These are phyloP conservation scores for Mycena amicta DNA, from an alignment of 768 basidiomycete species.

Conservation along the genomic window DNA sequence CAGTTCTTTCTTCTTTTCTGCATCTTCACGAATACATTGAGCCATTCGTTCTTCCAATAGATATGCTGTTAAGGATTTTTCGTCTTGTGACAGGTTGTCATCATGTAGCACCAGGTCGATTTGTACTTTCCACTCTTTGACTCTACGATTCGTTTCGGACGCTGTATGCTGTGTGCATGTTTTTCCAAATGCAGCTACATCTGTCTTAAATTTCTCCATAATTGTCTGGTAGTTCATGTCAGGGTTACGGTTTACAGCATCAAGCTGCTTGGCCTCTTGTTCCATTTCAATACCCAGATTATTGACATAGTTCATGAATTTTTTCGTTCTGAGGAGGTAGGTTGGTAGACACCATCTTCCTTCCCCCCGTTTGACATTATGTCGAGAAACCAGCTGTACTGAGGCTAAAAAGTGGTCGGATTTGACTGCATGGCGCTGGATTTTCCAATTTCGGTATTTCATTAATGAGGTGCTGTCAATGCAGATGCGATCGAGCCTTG, in stretches of 20 bases:
- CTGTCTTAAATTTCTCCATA: neutral
- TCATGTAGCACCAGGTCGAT: neutral
- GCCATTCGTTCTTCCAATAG: neutral
- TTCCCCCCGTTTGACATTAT: neutral
- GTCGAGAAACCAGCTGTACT: neutral
- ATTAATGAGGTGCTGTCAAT: neutral
- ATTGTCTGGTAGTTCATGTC: neutral
- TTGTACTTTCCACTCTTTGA: neutral
- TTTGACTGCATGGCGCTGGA: neutral
- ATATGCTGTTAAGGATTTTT: neutral
- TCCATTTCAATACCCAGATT: neutral
- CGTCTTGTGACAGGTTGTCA: neutral
- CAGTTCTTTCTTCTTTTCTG: neutral
- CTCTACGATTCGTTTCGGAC: neutral
- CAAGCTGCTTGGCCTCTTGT: neutral
- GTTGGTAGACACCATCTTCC: slow-evolving; percentile 13
- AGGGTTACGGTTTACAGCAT: neutral
- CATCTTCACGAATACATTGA: neutral
- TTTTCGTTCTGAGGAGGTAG: slow-evolving; percentile 7
- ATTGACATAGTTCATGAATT: slow-evolving; percentile 2
- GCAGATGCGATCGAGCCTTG: slow-evolving; percentile 8
- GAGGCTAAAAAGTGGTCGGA: slow-evolving; percentile 13
- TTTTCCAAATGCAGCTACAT: neutral
- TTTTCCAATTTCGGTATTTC: slow-evolving; percentile 10
- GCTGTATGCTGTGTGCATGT: neutral